Evolutionary conservation across 352 stramenopile genomes (phyloP), one percentile per base, ranked within the genome.

Genomic region (Phytophthora pisi): DNA sequence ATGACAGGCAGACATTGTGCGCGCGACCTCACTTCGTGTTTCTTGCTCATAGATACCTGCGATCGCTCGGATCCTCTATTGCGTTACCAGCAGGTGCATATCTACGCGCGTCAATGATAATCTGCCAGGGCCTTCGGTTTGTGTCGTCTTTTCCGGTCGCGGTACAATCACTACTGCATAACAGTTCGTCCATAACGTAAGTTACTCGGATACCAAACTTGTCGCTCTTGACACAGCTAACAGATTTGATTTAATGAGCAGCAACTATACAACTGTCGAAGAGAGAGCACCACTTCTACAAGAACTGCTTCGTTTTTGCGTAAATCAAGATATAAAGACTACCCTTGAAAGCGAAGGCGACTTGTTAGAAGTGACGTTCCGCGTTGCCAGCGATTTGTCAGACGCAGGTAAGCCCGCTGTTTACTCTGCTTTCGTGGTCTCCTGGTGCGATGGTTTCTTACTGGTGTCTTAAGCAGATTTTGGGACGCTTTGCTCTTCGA

Each of bases 301-400:
- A 49, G 18, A 57, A 23, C 43, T 86, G 52, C 60, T 78, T 9
- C 52, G 36, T 47, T 73, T 71, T 30, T 77, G 69, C 47, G 72
- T 51, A 38, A 47, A 53, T 15, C 28, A 56, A 20, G 65, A 61
- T 42, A 49, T 31, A 15, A 64, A 68, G 26, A 53, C 43, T 38
- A 58, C 53, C 20, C 60, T 68, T 57, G 51, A 71, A 47, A 71
- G 50, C 38, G 56, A 75, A 53, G 79, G 81, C 30, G 81, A 89
- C 18, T 40, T 95, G 67, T 54, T 95, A 2, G 82, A 92, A 68
- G 86, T 82, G 3, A 81, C 78, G n/a, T 86, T 91, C 30, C 77
- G 74, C 2, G 52, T 91, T 38, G 72, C 82, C 9, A 47, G 62
- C n/a, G 79, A 74, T 7, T 64, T 86, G 31, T 75, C 68, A 13